Conservation (phyloP, 306 rosid genomes). For the Argentina anserina region DNA sequence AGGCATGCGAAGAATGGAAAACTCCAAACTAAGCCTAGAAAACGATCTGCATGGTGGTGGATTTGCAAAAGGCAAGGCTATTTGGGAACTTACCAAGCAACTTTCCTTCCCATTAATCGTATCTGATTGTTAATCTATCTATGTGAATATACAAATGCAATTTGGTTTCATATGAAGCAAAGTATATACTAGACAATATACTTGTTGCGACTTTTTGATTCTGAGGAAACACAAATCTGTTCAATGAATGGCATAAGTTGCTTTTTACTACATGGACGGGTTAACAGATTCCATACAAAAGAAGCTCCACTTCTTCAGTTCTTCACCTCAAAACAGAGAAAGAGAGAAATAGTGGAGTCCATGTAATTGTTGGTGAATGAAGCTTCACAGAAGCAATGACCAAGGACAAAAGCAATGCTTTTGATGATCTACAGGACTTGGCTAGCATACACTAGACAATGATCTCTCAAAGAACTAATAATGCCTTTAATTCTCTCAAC, state of each 20-base stretch:
- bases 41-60: background rate
- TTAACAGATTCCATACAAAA: slow-evolving; percentile 21
- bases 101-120: background rate
- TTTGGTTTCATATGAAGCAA: background rate
- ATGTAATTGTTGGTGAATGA: slow-evolving; percentile 9
- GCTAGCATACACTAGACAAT: background rate
- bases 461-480: background rate
- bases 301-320: slow-evolving; percentile 12
- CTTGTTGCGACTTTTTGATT: background rate
- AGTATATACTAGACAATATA: background rate
- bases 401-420: background rate
- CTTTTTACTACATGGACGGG: slow-evolving; percentile 22
- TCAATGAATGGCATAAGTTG: slow-evolving; percentile 19
- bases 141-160: background rate
- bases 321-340: background rate
- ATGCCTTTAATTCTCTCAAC: background rate
- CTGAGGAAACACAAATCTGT: slow-evolving; percentile 7
- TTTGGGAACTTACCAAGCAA: background rate
- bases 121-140: background rate
- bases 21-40: background rate
- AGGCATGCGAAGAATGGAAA: background rate
- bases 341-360: slow-evolving; percentile 6
- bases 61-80: background rate
- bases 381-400: slow-evolving; percentile 6
- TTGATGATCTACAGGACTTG: background rate